Conservation (phyloP, 139 green algal genomes). For the Picochlorum sp. region DNA sequence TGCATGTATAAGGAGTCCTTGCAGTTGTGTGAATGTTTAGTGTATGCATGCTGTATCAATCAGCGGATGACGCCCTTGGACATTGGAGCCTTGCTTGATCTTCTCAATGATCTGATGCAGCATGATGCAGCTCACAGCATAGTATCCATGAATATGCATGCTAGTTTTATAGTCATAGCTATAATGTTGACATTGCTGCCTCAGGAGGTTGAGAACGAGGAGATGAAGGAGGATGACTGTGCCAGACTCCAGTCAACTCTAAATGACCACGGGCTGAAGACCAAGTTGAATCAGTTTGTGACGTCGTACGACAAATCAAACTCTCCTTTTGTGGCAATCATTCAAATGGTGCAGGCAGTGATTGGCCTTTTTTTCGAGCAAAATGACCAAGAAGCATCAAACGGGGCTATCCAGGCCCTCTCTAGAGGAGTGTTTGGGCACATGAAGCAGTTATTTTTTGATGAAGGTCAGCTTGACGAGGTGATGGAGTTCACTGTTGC, state of each 20-base stretch:
- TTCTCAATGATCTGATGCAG: conserved; percentile 30
- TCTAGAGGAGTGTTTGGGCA: conserved; percentile 21
- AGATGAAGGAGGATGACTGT: conserved; percentile 19
- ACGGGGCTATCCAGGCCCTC: conserved; percentile 13
- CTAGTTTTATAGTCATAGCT: conserved; percentile 20
- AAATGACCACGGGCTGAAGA: conserved; percentile 12
- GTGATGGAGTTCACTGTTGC: conserved; percentile 6
- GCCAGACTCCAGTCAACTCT: conserved; percentile 18
- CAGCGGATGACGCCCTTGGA: conserved; percentile 29
- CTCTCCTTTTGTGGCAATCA: conserved; percentile 12
- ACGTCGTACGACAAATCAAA: not conserved
- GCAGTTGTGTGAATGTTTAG: conserved; percentile 47
- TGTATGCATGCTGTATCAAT: conserved; percentile 42
- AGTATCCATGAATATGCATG: conserved; percentile 26
- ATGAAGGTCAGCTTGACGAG: conserved; percentile 18
- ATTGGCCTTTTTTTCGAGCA: conserved; percentile 26
- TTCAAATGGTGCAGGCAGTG: conserved; percentile 47
- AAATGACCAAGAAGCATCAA: conserved; percentile 17
- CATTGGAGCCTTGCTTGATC: conserved; percentile 35
- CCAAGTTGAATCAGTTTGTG: conserved; percentile 10
- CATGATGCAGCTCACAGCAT: conserved; percentile 12
- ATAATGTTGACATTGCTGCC: conserved; percentile 28
- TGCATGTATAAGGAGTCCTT: too few relatives aligned
- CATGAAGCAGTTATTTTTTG: conserved; percentile 18
- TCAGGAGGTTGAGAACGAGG: conserved; percentile 12